A percentile compares a stretch with the other conserved stretches of the same genome.
phyloP scores from a whole-genome alignment of 768 basidiomycete genomes.

The Serendipita sp. region DNA sequence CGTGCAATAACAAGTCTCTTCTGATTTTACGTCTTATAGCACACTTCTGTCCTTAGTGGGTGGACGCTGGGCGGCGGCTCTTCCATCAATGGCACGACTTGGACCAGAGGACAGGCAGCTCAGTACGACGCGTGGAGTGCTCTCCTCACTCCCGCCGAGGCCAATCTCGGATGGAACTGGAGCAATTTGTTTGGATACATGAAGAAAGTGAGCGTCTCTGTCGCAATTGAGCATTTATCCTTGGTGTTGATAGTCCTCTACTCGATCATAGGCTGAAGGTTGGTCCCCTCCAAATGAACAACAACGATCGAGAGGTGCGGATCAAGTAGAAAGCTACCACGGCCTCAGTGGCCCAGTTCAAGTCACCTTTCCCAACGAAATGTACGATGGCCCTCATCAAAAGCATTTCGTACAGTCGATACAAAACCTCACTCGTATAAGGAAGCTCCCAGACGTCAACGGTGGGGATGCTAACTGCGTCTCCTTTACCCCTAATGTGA shows the following conservation, averaged over 20 bases:
- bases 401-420: slow-evolving; percentile 31
- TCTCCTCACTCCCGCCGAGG: slow-evolving; percentile 6
- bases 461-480: slow-evolving; percentile 41
- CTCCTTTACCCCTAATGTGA: slow-evolving; percentile 36
- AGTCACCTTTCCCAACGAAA: slow-evolving; percentile 25
- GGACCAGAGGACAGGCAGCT: slow-evolving; percentile 2
- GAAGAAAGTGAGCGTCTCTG: slow-evolving; percentile 8
- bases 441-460: slow-evolving; percentile 19
- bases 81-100: slow-evolving; percentile 10
- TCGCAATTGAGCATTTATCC: neutral
- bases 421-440: slow-evolving; percentile 30
- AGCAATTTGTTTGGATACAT: slow-evolving; percentile 5
- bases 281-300: slow-evolving; percentile 14
- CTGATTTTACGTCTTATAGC: neutral
- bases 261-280: slow-evolving; percentile 11
- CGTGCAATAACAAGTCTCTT: neutral
- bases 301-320: slow-evolving; percentile 16
- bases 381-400: slow-evolving; percentile 43
- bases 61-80: slow-evolving; percentile 8
- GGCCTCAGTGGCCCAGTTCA: slow-evolving; percentile 37
- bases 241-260: neutral
- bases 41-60: neutral
- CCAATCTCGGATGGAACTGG: slow-evolving; percentile 10
- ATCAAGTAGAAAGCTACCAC: slow-evolving; percentile 29
- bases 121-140: slow-evolving; percentile 8